Percentiles rank a stretch among this genome's conserved stretches.
phyloP scores from a whole-genome alignment of 2,329 filamentous ascomycete genomes.

The Paramyrothecium roridum region DNA sequence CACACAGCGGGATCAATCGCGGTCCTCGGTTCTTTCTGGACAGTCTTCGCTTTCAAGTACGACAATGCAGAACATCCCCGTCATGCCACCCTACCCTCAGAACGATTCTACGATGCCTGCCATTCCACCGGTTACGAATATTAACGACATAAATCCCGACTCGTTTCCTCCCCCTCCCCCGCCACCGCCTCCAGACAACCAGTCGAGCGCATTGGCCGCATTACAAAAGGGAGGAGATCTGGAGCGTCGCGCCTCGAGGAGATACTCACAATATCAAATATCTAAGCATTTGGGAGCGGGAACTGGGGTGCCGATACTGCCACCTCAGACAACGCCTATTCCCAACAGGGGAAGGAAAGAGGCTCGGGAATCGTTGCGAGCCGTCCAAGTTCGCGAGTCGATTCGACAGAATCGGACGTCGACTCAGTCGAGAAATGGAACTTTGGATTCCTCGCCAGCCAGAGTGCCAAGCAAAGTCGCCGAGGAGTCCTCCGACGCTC shows the following conservation, averaged over 20 bases:
- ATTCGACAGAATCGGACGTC: conserved; percentile 48
- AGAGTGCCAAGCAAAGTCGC: conserved; percentile 59
- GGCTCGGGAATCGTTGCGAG: conserved; percentile 78
- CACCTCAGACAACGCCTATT: conserved; percentile 76
- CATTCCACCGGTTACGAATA: conserved; percentile 19
- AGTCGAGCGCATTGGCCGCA: conserved; percentile 86
- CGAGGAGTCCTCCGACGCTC: conserved; percentile 46
- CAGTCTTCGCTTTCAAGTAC: conserved; percentile 70
- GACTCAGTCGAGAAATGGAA: conserved; percentile 35
- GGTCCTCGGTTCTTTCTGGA: conserved; percentile 49
- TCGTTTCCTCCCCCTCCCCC: conserved; percentile 69
- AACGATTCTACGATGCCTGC: conserved; percentile 52
- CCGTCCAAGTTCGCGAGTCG: conserved; percentile 53
- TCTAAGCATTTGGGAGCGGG: conserved; percentile 85
- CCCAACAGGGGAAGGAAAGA: conserved; percentile 80
- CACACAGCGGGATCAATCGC: conserved; percentile 48
- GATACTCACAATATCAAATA: conserved; percentile 96
- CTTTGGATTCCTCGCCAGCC: conserved; percentile 58
- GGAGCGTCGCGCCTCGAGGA: conserved; percentile 84
- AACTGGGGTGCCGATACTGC: conserved; percentile 82
- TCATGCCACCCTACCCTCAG: conserved; percentile 68
- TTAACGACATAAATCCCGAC: conserved; percentile 53
- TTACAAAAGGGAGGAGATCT: conserved; percentile 89
- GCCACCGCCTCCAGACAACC: conserved; percentile 61
- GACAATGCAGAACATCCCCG: conserved; percentile 72